These are phyloP conservation scores for Psilocybe cyanescens DNA, from an alignment of 768 basidiomycete genomes.

Conservation along the genomic window DNA sequence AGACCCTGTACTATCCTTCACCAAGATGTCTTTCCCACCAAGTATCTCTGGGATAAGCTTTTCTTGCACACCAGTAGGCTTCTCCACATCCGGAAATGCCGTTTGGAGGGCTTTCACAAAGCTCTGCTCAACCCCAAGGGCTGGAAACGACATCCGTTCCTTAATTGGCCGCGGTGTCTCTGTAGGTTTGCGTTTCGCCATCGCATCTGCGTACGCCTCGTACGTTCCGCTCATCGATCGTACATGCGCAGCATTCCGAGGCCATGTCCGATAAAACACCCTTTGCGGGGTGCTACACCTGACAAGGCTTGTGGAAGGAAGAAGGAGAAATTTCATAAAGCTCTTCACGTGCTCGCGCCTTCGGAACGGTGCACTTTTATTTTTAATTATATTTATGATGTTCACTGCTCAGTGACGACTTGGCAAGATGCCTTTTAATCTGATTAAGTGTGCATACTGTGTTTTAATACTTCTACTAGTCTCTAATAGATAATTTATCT, in stretches of 20 bases:
- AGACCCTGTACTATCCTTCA: conserved; percentile 75
- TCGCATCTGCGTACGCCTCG: conserved; percentile 13
- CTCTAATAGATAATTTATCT: conserved; percentile 28
- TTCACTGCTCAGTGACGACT: not conserved
- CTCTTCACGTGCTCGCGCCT: conserved; percentile 24
- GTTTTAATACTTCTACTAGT: too few species aligned
- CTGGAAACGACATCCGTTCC: conserved; percentile 15
- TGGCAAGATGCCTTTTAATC: too few species aligned
- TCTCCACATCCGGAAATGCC: conserved; percentile 64
- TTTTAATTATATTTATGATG: not conserved
- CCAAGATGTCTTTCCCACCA: conserved; percentile 57
- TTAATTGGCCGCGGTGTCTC: not conserved
- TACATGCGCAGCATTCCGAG: not conserved
- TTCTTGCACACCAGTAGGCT: conserved; percentile 63
- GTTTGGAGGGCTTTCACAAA: conserved; percentile 52
- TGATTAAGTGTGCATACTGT: too few species aligned
- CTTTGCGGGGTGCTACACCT: not conserved
- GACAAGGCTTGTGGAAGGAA: conserved; percentile 18
- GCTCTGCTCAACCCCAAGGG: conserved; percentile 53
- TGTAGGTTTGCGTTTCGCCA: conserved; percentile 4
- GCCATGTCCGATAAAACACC: not conserved
- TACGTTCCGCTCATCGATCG: conserved; percentile 21
- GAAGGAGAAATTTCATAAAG: conserved; percentile 25
- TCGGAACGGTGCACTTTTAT: not conserved
- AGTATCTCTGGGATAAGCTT: conserved; percentile 66